Evolutionary conservation across 352 stramenopile species (phyloP).

Genomic region (Pythium insidiosum): DNA sequence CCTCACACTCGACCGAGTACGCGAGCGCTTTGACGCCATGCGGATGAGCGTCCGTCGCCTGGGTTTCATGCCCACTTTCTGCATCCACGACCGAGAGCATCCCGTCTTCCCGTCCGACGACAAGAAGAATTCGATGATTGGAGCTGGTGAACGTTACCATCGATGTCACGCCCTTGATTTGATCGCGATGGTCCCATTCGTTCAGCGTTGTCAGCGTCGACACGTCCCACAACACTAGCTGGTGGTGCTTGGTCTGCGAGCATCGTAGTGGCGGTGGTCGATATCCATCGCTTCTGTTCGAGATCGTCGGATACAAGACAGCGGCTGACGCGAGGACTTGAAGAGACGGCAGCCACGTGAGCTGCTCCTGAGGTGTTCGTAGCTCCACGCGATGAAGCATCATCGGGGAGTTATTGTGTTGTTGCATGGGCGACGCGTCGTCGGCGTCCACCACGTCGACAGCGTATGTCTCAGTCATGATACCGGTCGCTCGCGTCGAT

Average conservation of each 20-base stretch:
- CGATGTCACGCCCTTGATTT: conserved; percentile 41
- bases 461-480: too few species aligned
- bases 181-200: conserved; percentile 21
- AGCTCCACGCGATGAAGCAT: conserved; percentile 61
- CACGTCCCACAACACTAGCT: conserved; percentile 53
- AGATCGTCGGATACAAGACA: conserved; percentile 34
- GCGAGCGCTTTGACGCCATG: conserved; percentile 46
- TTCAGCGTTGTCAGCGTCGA: conserved; percentile 3
- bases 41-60: conserved; percentile 42
- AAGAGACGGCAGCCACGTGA: conserved; percentile 43
- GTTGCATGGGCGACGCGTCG: conserved; percentile 11
- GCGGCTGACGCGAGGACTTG: conserved; percentile 40
- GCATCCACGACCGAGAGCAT: conserved; percentile 42
- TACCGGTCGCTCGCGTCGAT: too few species aligned
- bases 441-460: background rate
- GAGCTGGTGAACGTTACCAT: conserved; percentile 31
- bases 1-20: conserved; percentile 36
- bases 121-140: conserved; percentile 44
- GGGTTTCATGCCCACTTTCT: conserved; percentile 34
- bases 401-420: conserved; percentile 24
- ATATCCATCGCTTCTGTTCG: conserved; percentile 5
- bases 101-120: conserved; percentile 43
- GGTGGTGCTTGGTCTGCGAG: conserved; percentile 42
- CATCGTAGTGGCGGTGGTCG: conserved; percentile 11
- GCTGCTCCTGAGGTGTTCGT: conserved; percentile 35